These are phyloP conservation scores for Populus hybrid DNA, from an alignment of 441 rosid species.

Conservation along the genomic window DNA sequence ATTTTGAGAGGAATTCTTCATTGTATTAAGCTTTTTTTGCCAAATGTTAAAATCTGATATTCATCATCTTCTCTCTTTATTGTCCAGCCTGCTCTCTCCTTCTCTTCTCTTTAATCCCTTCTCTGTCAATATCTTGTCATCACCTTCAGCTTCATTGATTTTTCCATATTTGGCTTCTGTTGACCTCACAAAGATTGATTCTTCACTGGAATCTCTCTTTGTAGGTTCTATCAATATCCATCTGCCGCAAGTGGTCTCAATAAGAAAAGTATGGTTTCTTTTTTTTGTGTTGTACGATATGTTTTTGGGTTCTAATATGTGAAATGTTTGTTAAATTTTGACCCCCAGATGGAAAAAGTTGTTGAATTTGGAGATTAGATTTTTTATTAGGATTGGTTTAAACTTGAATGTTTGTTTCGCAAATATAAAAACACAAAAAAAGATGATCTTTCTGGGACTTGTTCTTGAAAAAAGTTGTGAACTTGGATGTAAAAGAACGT, in stretches of 20 bases:
- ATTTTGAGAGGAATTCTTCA: background rate
- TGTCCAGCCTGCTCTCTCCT: background rate
- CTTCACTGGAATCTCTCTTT: background rate
- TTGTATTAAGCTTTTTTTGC: background rate
- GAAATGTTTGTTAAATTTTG: background rate
- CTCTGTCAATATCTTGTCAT: background rate
- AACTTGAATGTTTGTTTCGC: background rate
- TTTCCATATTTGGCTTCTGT: background rate
- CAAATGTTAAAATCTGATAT: background rate
- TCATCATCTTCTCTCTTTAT: background rate
- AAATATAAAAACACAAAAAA: background rate
- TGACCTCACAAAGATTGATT: background rate
- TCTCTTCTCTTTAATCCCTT: background rate
- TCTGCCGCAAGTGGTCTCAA: background rate
- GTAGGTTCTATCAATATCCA: background rate
- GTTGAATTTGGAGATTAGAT: background rate
- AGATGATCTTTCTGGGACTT: background rate
- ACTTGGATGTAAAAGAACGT: background rate
- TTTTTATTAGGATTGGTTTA: background rate
- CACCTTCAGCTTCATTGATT: background rate
- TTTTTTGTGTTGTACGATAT: background rate
- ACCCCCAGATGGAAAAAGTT: background rate
- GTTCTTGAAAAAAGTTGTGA: background rate
- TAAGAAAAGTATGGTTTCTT: background rate
- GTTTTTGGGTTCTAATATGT: background rate